Evolutionary conservation across 768 basidiomycete genomes (phyloP).

Genomic region (Boletus rubroflammeus): DNA sequence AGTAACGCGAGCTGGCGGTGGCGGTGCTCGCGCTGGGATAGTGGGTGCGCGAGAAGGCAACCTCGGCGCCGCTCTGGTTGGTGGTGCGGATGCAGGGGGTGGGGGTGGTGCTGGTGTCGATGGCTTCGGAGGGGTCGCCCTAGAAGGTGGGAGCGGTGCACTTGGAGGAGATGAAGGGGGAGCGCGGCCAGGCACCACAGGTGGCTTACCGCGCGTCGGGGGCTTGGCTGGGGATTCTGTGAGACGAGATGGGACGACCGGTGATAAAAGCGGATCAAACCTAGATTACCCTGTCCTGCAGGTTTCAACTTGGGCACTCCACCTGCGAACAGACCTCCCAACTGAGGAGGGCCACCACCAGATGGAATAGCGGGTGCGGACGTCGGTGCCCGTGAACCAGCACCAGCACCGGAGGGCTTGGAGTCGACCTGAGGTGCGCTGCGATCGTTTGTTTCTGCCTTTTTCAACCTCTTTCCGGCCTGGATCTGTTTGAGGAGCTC

Average conservation of each 20-base stretch:
- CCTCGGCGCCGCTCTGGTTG: conserved; percentile 33
- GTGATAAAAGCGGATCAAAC: conserved; percentile 36
- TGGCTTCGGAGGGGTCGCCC: conserved; percentile 29
- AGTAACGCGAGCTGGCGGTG: conserved; percentile 37
- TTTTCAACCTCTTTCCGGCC: conserved; percentile 77
- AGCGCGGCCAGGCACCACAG: conserved; percentile 54
- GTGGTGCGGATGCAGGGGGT: conserved; percentile 30
- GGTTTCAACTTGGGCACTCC: conserved; percentile 90
- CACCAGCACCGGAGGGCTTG: conserved; percentile 42
- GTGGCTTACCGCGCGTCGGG: conserved; percentile 62
- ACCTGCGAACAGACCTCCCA: conserved; percentile 84
- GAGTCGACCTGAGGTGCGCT: conserved; percentile 63
- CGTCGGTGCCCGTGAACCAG: conserved; percentile 22
- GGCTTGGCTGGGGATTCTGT: conserved; percentile 48
- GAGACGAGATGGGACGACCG: conserved; percentile 1
- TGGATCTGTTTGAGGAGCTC: conserved; percentile 81
- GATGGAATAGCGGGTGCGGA: conserved; percentile 18
- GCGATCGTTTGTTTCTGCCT: conserved; percentile 77
- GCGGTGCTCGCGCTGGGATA: conserved; percentile 42
- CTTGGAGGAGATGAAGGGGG: conserved; percentile 27
- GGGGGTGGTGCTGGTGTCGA: conserved; percentile 34
- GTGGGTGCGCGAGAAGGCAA: conserved; percentile 42
- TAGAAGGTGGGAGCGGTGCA: conserved; percentile 29
- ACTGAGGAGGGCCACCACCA: conserved; percentile 65
- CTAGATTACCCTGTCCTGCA: conserved; percentile 56